Base-by-base conservation (phyloP, 1,284 basidiomycete genomes). In the Erythrobasidium hasegawianum region DNA sequence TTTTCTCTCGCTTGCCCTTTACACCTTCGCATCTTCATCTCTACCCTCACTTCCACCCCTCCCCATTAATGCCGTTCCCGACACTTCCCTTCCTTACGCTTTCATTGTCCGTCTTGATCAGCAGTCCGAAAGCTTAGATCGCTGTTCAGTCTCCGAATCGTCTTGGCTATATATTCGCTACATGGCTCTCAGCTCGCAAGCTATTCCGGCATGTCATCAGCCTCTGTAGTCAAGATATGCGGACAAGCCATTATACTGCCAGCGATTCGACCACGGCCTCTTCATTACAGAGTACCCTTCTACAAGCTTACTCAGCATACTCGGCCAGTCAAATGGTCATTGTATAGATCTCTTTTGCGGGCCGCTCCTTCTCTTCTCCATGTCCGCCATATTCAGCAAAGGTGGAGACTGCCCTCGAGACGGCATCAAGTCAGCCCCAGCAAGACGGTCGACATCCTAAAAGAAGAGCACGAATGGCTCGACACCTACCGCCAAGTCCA, bases 221-320 rank as follows among this genome's bases (percentile, higher is more conserved):
- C 11, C 33, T 11, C 33, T 11, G 4, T 14, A 5, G 22, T 47
- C 2, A 58, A 53, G 39, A 40, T 47, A n/a, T 47, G 5, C 16
- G 45, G 5, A 8, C 45, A 47, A 14, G 16, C 5, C n/a, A 47
- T 47, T 29, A 43, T 49, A 53, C 39, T 41, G 72, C 24, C 59
- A 71, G 13, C 33, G 49, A 10, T 40, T 43, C 10, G 60, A 33
- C 33, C 33, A 11, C 33, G 33, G 5, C 88, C n/a, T 81, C 84
- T 2, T 77, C 82, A 38, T 76, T 87, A 0, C 80, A 82, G 40
- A 82, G 83, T 83, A 2, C 85, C 87, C 4, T 90, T 92, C 75
- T 90, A 82, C 73, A 75, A 82, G 55, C 84, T 91, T 45, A 79
- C 81, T 0, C 84, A 84, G 0, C 91, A 94, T 75, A 83, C 86